phyloP scores from a whole-genome alignment of 768 basidiomycete species.

The Boletus pseudo-olivaceus region DNA sequence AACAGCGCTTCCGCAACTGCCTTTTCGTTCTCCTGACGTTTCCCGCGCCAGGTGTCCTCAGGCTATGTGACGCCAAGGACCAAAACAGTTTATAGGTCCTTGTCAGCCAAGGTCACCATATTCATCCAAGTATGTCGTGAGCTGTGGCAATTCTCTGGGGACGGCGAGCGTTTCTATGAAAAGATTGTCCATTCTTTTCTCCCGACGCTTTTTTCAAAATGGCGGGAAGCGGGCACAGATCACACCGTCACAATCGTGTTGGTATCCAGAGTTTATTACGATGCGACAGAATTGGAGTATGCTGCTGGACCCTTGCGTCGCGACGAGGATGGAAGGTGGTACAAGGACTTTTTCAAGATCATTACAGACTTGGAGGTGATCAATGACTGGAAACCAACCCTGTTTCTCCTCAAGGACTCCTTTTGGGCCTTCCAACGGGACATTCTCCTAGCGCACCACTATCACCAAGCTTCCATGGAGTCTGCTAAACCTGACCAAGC shows the following conservation, averaged over 20 bases:
- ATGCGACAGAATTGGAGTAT: conserved; percentile 71
- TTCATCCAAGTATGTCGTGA: conserved; percentile 97
- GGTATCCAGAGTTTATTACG: conserved; percentile 89
- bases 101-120: conserved; percentile 88
- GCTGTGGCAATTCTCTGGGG: conserved; percentile 94
- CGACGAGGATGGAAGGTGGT: conserved; percentile 76
- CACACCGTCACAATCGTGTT: conserved; percentile 94
- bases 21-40: conserved; percentile 1
- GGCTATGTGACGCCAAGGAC: conserved; percentile 80
- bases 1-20: neutral
- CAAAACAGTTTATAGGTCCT: conserved; percentile 83
- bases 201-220: conserved; percentile 80
- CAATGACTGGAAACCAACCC: conserved; percentile 81
- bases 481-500: conserved; percentile 45
- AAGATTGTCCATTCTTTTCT: conserved; percentile 98
- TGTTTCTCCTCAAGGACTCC: conserved; percentile 83
- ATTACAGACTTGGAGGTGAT: conserved; percentile 90
- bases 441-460: conserved; percentile 86
- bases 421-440: conserved; percentile 91
- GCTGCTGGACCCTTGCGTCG: conserved; percentile 77
- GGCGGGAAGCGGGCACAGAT: conserved; percentile 81
- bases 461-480: conserved; percentile 64
- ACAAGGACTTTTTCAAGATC: conserved; percentile 96
- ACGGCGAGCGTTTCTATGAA: conserved; percentile 93
- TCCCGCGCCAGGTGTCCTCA: conserved; percentile 61